These are phyloP conservation scores for Penicillium sp. DNA, from an alignment of 2,329 filamentous ascomycete genomes.

Conservation along the genomic window DNA sequence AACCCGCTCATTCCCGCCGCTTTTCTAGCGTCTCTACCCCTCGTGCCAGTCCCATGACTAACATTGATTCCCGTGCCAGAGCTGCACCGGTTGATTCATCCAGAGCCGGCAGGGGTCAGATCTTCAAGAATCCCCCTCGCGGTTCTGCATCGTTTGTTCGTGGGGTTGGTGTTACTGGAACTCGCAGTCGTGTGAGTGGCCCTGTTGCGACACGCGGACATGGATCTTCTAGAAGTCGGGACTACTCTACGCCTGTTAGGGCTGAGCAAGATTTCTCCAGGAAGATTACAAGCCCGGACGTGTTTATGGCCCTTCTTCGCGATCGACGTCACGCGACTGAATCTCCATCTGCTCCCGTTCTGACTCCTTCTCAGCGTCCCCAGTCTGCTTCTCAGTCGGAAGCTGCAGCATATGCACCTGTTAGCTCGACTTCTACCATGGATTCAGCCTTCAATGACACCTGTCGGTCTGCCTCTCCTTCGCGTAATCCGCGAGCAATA, in stretches of 20 bases:
- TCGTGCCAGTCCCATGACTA: neutral
- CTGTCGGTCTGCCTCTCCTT: neutral
- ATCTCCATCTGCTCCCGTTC: neutral
- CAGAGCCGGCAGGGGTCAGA: conserved; percentile 17
- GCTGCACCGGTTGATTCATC: conserved; percentile 1
- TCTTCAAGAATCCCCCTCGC: neutral
- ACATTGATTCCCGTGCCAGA: neutral
- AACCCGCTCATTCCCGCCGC: neutral
- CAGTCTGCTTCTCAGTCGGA: neutral
- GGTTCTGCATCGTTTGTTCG: conserved; percentile 11
- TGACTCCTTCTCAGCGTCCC: neutral
- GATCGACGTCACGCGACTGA: neutral
- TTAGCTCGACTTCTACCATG: too few relatives aligned
- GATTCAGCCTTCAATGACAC: too few relatives aligned
- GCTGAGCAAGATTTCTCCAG: neutral
- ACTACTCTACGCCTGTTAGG: neutral
- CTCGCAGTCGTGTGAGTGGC: conserved; percentile 13
- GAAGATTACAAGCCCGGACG: neutral
- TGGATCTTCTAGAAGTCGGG: neutral
- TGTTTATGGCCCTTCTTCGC: neutral
- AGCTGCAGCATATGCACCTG: too few relatives aligned
- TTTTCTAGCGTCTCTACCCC: neutral
- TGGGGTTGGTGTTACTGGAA: conserved; percentile 27
- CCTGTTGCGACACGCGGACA: neutral
- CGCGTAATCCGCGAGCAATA: neutral